Conservation (phyloP, 225 moss, liverwort and hornwort genomes). For the Pleurozium schreberi region DNA sequence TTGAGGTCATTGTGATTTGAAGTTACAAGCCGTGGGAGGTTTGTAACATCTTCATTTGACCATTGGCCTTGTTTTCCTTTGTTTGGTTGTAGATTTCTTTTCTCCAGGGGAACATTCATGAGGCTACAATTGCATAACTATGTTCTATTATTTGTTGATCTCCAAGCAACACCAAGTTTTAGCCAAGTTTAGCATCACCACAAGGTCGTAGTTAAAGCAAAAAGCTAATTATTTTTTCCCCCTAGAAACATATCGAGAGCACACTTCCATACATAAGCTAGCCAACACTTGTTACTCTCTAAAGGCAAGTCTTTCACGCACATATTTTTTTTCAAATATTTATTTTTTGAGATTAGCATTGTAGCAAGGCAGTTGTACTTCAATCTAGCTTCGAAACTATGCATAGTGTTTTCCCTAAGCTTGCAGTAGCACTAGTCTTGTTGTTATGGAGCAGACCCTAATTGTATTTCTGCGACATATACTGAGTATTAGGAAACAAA, state of each 20-base stretch:
- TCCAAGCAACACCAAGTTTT: background rate
- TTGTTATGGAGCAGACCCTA: too few species aligned
- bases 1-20: too few species aligned
- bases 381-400: background rate
- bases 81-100: background rate
- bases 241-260: background rate
- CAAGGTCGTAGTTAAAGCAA: background rate
- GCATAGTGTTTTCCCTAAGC: too few species aligned
- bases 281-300: background rate
- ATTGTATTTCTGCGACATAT: background rate
- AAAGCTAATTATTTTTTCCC: background rate
- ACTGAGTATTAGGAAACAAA: background rate
- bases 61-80: background rate
- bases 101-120: fast-evolving
- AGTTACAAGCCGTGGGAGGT: too few species aligned
- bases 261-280: background rate
- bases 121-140: background rate
- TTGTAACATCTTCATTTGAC: background rate
- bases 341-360: background rate
- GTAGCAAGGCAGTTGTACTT: background rate
- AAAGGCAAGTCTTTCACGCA: background rate
- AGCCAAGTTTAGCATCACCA: background rate
- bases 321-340: background rate
- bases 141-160: background rate
- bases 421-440: too few species aligned